Base-by-base conservation (phyloP, 345 rosid genomes). In the Hibiscus mutabilis region DNA sequence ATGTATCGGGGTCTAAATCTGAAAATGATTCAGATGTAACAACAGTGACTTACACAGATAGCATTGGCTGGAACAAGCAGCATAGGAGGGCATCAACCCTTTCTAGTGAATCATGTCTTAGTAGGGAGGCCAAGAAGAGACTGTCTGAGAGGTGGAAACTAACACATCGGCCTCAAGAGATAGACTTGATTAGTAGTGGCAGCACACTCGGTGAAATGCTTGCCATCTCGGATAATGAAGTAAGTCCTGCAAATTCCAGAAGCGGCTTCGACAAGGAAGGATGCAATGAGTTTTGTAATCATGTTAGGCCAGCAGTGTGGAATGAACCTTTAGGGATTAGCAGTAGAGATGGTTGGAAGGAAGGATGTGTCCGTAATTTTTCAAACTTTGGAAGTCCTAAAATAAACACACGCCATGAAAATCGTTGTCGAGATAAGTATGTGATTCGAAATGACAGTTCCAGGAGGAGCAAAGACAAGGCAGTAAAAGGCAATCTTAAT, bases 341-440 rank as follows among this genome's bases (percentile, higher is more conserved):
- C 85, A 96, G 98, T 69, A 85, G 86, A 78, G 98, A 92, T 85
- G 97, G 98, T 46, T 91, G 97, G 98, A 92, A 88, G 83, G 92
- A 88, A 76, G 82, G 79, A 12, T 70, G 79, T 35, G 70, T 84
- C 16, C 57, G 77, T 52, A 85, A 68, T 56, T 74, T 83, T 21
- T 79, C 90, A 15, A 86, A 68, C 31, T 51, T 71, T 64, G 73
- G 83, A 72, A 86, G 84, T 82, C 88, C 86, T 53, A 80, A 71
- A 73, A 55, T 76, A 42, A 83, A 75, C 74, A 62, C 66, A 63
- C 77, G 59, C 37, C 63, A 70, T 40, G 90, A 86, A 81, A 77
- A 76, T 77, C 60, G 78, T 74, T 22, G 69, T 71, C 74, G 79
- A 63, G 87, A 84, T 74, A 77, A 77, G 56, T 82, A 78, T 82